These are phyloP conservation scores for Scedosporium aurantiacum DNA, from an alignment of 2,329 filamentous ascomycete genomes.

Conservation along the genomic window DNA sequence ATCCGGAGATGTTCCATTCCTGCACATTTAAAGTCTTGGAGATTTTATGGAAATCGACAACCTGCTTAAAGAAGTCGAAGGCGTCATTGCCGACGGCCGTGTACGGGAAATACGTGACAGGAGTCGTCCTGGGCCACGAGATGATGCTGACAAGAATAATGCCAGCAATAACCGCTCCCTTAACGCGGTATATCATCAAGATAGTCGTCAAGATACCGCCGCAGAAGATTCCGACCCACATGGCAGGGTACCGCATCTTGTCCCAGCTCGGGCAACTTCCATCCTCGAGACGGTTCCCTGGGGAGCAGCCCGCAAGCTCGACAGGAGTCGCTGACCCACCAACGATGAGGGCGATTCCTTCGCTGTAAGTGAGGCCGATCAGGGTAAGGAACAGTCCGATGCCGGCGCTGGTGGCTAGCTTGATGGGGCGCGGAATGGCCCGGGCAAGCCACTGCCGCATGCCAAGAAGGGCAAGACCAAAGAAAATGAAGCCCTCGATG, in stretches of 20 bases:
- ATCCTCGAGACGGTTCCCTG: constrained; percentile 25
- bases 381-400: constrained; percentile 75
- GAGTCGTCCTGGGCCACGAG: constrained; percentile 70
- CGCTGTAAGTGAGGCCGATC: constrained; percentile 67
- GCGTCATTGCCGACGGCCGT: constrained; percentile 53
- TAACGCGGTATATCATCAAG: constrained; percentile 76
- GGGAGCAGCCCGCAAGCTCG: constrained; percentile 61
- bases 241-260: constrained; percentile 72
- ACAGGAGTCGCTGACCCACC: constrained; percentile 59
- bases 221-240: constrained; percentile 86
- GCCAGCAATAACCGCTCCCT: constrained; percentile 75
- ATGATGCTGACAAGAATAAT: constrained; percentile 79
- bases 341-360: constrained; percentile 70
- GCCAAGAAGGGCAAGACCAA: constrained; percentile 66
- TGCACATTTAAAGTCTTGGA: constrained; percentile 56
- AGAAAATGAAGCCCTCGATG: constrained; percentile 78
- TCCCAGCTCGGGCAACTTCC: constrained; percentile 46
- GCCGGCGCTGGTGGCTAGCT: constrained; percentile 74
- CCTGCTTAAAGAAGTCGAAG: constrained; percentile 82
- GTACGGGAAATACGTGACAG: constrained; percentile 73
- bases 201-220: constrained; percentile 71
- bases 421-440: constrained; percentile 73
- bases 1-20: constrained; percentile 58
- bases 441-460: constrained; percentile 82
- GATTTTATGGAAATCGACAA: constrained; percentile 77